Percentiles rank a stretch among this genome's conserved stretches.
Conservation (phyloP, 768 basidiomycete genomes). For the Lactarius akahatsu region DNA sequence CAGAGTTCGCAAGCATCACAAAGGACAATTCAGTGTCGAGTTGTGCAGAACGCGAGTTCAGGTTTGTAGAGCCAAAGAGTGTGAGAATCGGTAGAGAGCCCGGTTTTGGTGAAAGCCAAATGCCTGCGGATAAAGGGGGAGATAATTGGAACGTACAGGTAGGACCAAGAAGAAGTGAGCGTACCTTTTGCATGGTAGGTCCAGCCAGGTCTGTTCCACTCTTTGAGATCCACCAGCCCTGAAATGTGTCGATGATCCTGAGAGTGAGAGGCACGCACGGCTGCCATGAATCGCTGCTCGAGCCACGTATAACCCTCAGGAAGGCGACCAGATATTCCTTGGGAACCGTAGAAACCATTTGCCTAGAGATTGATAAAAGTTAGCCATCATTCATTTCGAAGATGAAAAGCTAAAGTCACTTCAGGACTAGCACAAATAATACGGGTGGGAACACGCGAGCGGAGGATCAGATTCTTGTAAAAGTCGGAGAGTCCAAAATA, state of each 20-base stretch:
- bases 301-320: conserved; percentile 93
- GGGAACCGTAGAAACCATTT: conserved; percentile 92
- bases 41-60: conserved; percentile 87
- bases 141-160: conserved; percentile 1
- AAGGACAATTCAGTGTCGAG: conserved; percentile 93
- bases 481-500: conserved; percentile 86
- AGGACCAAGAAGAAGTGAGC: conserved; percentile 13
- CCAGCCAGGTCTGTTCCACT: conserved; percentile 91
- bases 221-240: conserved; percentile 65
- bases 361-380: conserved; percentile 51
- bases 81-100: conserved; percentile 62
- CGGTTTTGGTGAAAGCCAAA: conserved; percentile 73
- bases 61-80: conserved; percentile 91
- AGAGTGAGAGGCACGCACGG: conserved; percentile 47
- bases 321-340: conserved; percentile 87
- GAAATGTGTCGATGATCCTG: conserved; percentile 33
- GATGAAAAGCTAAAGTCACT: conserved; percentile 44
- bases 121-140: conserved; percentile 48
- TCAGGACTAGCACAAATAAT: conserved; percentile 87
- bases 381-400: conserved; percentile 10
- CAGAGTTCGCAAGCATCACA: conserved; percentile 68
- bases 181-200: conserved; percentile 98
- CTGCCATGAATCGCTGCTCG: conserved; percentile 79
- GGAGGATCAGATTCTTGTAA: conserved; percentile 73
- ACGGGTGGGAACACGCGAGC: conserved; percentile 55